These are phyloP conservation scores for Aspergillus ostianus DNA, from an alignment of 495 filamentous ascomycete species.

Conservation along the genomic window DNA sequence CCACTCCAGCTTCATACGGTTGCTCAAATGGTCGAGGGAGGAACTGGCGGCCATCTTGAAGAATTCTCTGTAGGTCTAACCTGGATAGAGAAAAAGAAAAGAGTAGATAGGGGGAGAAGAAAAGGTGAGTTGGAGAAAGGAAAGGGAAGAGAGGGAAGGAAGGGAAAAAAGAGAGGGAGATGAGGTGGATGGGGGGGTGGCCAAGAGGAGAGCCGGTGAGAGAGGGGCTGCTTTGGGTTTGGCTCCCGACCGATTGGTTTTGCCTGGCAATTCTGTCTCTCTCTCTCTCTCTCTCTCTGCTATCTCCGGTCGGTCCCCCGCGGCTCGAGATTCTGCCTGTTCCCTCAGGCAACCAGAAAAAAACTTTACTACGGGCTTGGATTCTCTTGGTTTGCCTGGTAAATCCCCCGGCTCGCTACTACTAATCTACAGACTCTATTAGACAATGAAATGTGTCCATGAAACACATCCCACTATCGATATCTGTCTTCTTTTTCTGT, in stretches of 20 bases:
- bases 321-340: conserved; percentile 1
- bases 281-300: conserved; percentile 4
- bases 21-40: conserved; percentile 78
- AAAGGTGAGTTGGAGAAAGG: conserved; percentile 18
- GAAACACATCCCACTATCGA: neutral
- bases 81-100: conserved; percentile 17
- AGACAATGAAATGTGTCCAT: neutral
- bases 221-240: conserved; percentile 13
- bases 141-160: conserved; percentile 17
- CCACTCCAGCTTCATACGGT: conserved; percentile 88
- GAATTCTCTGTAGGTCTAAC: conserved; percentile 21
- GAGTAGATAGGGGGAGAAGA: conserved; percentile 16
- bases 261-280: neutral
- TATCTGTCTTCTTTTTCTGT: too few relatives aligned
- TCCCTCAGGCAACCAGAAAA: neutral
- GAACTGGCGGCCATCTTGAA: conserved; percentile 47
- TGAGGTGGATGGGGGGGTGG: conserved; percentile 9
- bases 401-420: neutral
- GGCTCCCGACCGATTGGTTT: conserved; percentile 1
- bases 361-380: neutral
- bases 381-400: neutral
- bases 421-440: neutral
- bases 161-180: conserved; percentile 25
- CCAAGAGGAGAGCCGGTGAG: conserved; percentile 6
- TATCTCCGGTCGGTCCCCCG: conserved; percentile 22